Evolutionary conservation across 2,329 filamentous ascomycete species (phyloP), one percentile per base, ranked within the genome.

Genomic region (Fusarium brachygibbosum): DNA sequence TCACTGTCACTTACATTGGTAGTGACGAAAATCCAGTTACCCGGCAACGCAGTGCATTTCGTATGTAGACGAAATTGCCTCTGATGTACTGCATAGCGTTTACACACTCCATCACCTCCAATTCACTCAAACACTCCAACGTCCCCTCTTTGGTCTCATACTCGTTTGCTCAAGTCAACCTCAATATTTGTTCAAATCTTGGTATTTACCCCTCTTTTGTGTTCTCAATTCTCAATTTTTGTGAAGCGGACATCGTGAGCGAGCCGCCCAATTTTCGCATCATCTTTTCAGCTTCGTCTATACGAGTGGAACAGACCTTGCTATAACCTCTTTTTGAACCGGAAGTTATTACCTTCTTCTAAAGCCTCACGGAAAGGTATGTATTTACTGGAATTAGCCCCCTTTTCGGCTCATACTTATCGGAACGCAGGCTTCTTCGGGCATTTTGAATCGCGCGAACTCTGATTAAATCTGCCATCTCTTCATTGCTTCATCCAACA

Each of bases 1-100:
- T 45, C 13, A 19, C n/a, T 45, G 5, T 45, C 12, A 16, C 6
- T 54, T 13, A 4, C 25, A 54, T 42, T 42, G 54, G 7, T 19
- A 38, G 19, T 58, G 11, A 34, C 9, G 17, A 25, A 34, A n/a
- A 31, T 28, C 25, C 21, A 51, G 58, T 68, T 38, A 50, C 55
- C 46, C 29, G n/a, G 65, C 65, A 68, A 68, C 59, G 28, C 14
- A 9, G 17, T 14, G 14, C 32, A 41, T 16, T 6, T 44, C 12
- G 11, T 14, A 32, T 14, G 13, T n/a, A 48, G 25, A 55, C 28
- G 42, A 11, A 44, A 21, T 55, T 3, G n/a, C 19, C 29, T 38
- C 8, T 35, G 1, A 17, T 14, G 13, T 45, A 31, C n/a, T 10
- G n/a, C 8, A 1, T n/a, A n/a, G 42, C 17, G 42, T 45, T 45